phyloP scores from a whole-genome alignment of 116 monocot genomes.

The Iris pallida region DNA sequence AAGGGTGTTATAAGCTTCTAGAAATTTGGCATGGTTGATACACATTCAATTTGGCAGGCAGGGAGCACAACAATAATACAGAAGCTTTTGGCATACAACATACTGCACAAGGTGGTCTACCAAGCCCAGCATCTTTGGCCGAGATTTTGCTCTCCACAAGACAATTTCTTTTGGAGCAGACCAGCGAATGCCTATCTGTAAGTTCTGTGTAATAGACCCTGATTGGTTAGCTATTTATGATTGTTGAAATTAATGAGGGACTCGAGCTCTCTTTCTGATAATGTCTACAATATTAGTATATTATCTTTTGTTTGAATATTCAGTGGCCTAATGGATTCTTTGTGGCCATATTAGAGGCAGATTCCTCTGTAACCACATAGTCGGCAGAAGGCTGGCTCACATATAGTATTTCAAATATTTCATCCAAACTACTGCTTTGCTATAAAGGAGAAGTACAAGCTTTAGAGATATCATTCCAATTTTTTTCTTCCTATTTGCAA shows the following conservation, averaged over 20 bases:
- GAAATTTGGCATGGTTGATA: neutral
- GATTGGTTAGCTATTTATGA: neutral
- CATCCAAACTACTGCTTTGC: too few relatives aligned
- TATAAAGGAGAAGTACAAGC: too few relatives aligned
- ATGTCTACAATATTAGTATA: too few relatives aligned
- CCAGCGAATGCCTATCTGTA: constrained; percentile 40
- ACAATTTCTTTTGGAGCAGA: constrained; percentile 53
- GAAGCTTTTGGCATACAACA: constrained; percentile 9
- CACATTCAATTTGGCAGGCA: constrained; percentile 10
- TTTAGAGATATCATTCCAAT: too few relatives aligned
- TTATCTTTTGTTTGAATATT: too few relatives aligned
- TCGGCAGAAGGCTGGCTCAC: too few relatives aligned
- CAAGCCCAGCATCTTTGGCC: constrained; percentile 50
- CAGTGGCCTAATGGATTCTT: too few relatives aligned
- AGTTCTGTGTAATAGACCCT: neutral
- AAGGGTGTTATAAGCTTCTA: neutral
- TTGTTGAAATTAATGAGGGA: neutral
- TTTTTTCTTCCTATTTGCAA: too few relatives aligned
- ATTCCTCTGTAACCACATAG: too few relatives aligned
- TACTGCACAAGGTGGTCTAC: constrained; percentile 41
- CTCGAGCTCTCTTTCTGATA: too few relatives aligned
- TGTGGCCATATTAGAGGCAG: too few relatives aligned
- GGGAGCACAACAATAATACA: constrained; percentile 6
- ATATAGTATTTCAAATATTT: too few relatives aligned
- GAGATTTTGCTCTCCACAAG: constrained; percentile 52